Evolutionary conservation across 1,139 yeast species (phyloP).

Genomic region (Sugiyamaella sp.): DNA sequence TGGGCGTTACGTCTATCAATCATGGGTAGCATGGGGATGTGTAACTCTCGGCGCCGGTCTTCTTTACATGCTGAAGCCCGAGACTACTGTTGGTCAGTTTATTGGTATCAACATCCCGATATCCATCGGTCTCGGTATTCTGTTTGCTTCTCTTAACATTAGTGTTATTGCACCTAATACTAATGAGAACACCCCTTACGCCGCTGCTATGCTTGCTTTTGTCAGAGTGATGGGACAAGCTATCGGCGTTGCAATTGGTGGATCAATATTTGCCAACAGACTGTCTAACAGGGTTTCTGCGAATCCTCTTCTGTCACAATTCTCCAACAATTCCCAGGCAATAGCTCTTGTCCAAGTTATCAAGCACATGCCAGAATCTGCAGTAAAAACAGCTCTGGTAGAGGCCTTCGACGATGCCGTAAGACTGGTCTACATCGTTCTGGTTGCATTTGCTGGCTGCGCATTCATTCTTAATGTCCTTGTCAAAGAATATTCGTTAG

Average conservation of each 20-base stretch:
- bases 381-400: conserved; percentile 24
- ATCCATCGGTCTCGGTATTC: conserved; percentile 58
- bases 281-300: conserved; percentile 25
- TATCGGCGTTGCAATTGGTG: conserved; percentile 54
- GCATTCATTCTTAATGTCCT: conserved; percentile 30
- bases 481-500: conserved; percentile 36
- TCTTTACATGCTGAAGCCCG: conserved; percentile 47
- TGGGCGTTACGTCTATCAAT: conserved; percentile 45
- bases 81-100: conserved; percentile 46
- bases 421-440: conserved; percentile 29
- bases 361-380: conserved; percentile 26
- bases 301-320: conserved; percentile 24
- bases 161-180: conserved; percentile 58
- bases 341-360: conserved; percentile 32
- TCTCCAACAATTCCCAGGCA: conserved; percentile 27
- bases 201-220: conserved; percentile 56
- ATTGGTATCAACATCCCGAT: conserved; percentile 58
- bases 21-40: conserved; percentile 47
- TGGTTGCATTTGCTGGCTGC: conserved; percentile 31
- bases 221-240: conserved; percentile 55
- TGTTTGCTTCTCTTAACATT: conserved; percentile 45
- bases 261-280: conserved; percentile 49
- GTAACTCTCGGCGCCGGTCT: conserved; percentile 59
- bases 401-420: conserved; percentile 30
- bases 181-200: conserved; percentile 54